These are phyloP conservation scores for Dendrobium chrysotoxum DNA, from an alignment of 106 monocot species.

Conservation along the genomic window DNA sequence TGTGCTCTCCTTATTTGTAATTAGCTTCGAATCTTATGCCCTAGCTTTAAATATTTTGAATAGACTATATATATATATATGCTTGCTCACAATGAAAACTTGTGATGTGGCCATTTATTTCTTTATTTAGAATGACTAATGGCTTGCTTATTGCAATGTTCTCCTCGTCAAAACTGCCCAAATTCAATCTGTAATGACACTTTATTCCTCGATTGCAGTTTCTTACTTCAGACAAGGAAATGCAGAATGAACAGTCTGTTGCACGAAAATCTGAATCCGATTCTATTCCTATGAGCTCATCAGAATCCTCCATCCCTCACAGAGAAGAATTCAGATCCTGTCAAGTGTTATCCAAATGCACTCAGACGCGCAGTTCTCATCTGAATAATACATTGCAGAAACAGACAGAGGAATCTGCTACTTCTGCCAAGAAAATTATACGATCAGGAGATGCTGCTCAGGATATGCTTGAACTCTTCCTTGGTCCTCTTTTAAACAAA, in stretches of 20 bases:
- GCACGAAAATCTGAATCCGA: conserved; percentile 4
- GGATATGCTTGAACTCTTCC: conserved; percentile 61
- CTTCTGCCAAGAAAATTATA: neutral
- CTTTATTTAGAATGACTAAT: too few species aligned
- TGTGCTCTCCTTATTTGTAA: too few species aligned
- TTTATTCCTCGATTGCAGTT: conserved; percentile 29
- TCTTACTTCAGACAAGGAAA: conserved; percentile 39
- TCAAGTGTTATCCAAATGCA: conserved; percentile 24
- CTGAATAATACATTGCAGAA: neutral
- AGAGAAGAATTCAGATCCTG: neutral
- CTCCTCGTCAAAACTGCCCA: too few species aligned
- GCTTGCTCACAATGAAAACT: too few species aligned
- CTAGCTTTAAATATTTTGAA: too few species aligned
- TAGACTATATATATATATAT: too few species aligned
- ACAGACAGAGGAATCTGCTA: conserved; percentile 5
- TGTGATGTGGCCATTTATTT: too few species aligned
- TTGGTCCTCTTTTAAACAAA: conserved; percentile 52
- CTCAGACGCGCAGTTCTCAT: conserved; percentile 5
- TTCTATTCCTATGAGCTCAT: conserved; percentile 1
- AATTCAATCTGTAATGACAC: neutral
- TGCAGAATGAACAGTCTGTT: neutral
- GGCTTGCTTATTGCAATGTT: too few species aligned
- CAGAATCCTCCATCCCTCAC: conserved; percentile 1
- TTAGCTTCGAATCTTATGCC: too few species aligned
- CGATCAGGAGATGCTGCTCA: conserved; percentile 45